Evolutionary conservation across 495 filamentous ascomycete genomes (phyloP).

Genomic region (Cercophora newfieldiana): DNA sequence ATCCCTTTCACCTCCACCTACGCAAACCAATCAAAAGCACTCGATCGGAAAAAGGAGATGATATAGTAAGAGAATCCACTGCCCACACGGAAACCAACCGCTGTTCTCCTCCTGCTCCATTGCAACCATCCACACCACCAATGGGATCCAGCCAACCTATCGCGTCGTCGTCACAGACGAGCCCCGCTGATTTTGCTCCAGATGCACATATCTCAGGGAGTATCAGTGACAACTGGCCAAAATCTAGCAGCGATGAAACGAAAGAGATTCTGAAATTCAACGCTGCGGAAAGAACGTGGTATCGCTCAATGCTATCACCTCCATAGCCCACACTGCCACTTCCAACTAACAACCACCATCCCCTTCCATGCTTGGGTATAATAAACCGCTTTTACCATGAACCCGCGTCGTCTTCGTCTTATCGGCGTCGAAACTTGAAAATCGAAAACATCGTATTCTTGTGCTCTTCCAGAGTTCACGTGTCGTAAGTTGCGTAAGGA

Average conservation of each 20-base stretch:
- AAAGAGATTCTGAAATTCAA: slow-evolving; percentile 7
- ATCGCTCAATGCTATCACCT: not conserved
- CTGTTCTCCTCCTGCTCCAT: not conserved
- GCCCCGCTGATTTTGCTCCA: not conserved
- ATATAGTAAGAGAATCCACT: not conserved
- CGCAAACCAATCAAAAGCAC: not conserved
- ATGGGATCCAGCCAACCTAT: not conserved
- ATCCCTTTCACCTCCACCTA: not conserved
- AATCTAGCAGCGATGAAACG: not conserved
- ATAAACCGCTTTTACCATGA: not conserved
- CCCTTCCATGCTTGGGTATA: slow-evolving; percentile 10
- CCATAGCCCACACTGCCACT: not conserved
- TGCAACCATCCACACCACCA: not conserved
- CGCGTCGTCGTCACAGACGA: not conserved
- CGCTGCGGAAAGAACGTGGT: not conserved
- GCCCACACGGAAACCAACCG: not conserved
- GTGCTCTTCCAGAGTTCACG: slow-evolving; percentile 6
- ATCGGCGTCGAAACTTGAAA: not conserved
- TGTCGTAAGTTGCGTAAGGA: slow-evolving; percentile 9
- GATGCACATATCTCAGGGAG: not conserved
- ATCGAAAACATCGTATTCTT: not conserved
- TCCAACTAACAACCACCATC: not conserved
- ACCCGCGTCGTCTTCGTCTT: not conserved
- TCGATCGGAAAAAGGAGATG: not conserved
- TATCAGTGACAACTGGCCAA: not conserved